These are phyloP conservation scores for Scheffersomyces stipitis DNA, from an alignment of 805 yeast genomes.

Conservation along the genomic window DNA sequence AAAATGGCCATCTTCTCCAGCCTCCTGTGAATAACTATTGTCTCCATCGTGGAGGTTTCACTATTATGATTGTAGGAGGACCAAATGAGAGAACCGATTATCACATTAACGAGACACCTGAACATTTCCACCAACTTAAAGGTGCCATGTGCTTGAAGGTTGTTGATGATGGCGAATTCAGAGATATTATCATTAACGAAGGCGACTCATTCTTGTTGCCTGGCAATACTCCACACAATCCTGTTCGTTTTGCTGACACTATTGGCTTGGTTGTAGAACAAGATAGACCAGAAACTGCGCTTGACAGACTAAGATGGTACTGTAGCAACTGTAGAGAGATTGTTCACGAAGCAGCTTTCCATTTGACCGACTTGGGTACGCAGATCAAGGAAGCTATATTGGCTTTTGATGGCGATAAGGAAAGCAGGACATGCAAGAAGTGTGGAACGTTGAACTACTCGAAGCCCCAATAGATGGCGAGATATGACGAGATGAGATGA, in stretches of 20 bases:
- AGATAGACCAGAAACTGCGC: conserved; percentile 71
- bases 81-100: conserved; percentile 94
- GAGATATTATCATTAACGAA: conserved; percentile 71
- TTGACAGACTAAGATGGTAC: conserved; percentile 86
- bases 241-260: conserved; percentile 81
- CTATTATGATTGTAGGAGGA: conserved; percentile 95
- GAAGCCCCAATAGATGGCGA: conserved; percentile 44
- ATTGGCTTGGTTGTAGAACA: conserved; percentile 92
- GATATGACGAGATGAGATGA: too few relatives aligned
- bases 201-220: conserved; percentile 91
- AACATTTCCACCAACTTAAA: conserved; percentile 85
- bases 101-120: conserved; percentile 92
- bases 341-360: conserved; percentile 68
- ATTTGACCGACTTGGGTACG: conserved; percentile 80
- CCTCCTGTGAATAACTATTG: conserved; percentile 95
- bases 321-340: conserved; percentile 66
- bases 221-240: conserved; percentile 83
- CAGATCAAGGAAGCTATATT: conserved; percentile 84
- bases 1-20: conserved; percentile 69
- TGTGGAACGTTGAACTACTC: conserved; percentile 77
- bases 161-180: conserved; percentile 68
- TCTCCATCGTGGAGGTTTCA: conserved; percentile 86
- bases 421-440: conserved; percentile 66
- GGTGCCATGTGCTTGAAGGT: conserved; percentile 84
- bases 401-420: conserved; percentile 60